phyloP scores from a whole-genome alignment of 2,329 filamentous ascomycete species.

The Helicocarpus griseus region DNA sequence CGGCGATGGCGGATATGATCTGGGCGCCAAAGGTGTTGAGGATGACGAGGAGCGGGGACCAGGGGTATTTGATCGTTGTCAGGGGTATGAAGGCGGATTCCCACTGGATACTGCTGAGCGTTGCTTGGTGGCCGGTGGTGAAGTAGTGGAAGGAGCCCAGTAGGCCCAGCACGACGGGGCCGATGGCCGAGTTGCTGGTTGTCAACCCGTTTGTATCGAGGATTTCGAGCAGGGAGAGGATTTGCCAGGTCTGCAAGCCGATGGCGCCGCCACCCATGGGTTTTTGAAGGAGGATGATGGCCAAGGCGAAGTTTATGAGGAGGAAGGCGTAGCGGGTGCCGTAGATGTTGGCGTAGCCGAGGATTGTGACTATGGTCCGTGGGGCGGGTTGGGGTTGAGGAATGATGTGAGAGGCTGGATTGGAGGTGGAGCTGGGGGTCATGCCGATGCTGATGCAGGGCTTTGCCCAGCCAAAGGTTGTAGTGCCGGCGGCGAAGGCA shows the following conservation, averaged over 20 bases:
- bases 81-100: conserved; percentile 89
- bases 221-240: conserved; percentile 64
- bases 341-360: conserved; percentile 89
- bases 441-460: conserved; percentile 68
- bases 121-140: conserved; percentile 94
- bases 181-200: conserved; percentile 56
- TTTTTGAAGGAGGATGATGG: conserved; percentile 74
- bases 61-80: conserved; percentile 74
- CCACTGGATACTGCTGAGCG: conserved; percentile 84
- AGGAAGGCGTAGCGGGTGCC: conserved; percentile 83
- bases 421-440: conserved; percentile 36
- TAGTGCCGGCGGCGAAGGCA: conserved; percentile 71
- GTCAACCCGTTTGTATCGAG: conserved; percentile 53
- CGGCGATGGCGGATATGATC: conserved; percentile 67
- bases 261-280: conserved; percentile 87
- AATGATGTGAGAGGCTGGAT: conserved; percentile 26
- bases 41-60: conserved; percentile 69
- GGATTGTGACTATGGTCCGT: conserved; percentile 56
- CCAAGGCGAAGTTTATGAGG: conserved; percentile 66
- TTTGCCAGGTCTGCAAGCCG: conserved; percentile 75
- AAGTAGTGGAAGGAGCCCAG: conserved; percentile 93
- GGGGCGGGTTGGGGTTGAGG: neutral
- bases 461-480: conserved; percentile 75
- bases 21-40: conserved; percentile 87
- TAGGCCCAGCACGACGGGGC: conserved; percentile 74